phyloP scores from a whole-genome alignment of 2,329 filamentous ascomycete genomes.

The Basipetospora chlamydospora region DNA sequence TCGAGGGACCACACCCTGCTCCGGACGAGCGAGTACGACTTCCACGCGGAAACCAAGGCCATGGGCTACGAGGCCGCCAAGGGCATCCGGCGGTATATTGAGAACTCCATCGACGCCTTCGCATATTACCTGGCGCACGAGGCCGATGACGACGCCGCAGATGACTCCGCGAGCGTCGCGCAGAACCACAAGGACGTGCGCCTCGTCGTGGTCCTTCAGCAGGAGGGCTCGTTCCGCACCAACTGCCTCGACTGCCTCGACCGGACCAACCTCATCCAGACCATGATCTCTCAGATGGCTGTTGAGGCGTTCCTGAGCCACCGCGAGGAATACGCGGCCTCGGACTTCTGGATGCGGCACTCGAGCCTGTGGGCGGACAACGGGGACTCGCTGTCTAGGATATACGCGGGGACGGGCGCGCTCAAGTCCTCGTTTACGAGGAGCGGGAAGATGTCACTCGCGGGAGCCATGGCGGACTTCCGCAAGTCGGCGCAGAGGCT shows the following conservation, averaged over 20 bases:
- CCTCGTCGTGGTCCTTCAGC: conserved; percentile 63
- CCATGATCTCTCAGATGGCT: conserved; percentile 87
- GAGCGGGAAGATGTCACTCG: conserved; percentile 87
- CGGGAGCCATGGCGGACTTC: conserved; percentile 86
- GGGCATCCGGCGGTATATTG: conserved; percentile 65
- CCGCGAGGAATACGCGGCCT: conserved; percentile 49
- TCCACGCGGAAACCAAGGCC: conserved; percentile 84
- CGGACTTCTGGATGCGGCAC: conserved; percentile 86
- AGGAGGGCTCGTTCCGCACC: conserved; percentile 89
- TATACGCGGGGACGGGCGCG: conserved; percentile 91
- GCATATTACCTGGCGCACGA: conserved; percentile 83
- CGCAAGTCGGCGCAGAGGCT: conserved; percentile 86
- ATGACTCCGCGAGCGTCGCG: conserved; percentile 19
- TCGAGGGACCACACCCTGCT: conserved; percentile 59
- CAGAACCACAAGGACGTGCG: conserved; percentile 18
- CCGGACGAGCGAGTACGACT: conserved; percentile 80
- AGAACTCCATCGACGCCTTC: conserved; percentile 69
- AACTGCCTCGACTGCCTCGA: conserved; percentile 96
- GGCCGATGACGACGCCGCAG: conserved; percentile 35
- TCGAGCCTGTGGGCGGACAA: conserved; percentile 95
- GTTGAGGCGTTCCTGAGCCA: conserved; percentile 72
- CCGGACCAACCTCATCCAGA: conserved; percentile 90
- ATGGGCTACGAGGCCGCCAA: conserved; percentile 83
- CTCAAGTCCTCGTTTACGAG: conserved; percentile 92
- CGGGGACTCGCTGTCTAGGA: conserved; percentile 82